Evolutionary conservation across 306 rosid species (phyloP), one percentile per base, ranked within the genome.

Genomic region (Lathyrus aphaca): DNA sequence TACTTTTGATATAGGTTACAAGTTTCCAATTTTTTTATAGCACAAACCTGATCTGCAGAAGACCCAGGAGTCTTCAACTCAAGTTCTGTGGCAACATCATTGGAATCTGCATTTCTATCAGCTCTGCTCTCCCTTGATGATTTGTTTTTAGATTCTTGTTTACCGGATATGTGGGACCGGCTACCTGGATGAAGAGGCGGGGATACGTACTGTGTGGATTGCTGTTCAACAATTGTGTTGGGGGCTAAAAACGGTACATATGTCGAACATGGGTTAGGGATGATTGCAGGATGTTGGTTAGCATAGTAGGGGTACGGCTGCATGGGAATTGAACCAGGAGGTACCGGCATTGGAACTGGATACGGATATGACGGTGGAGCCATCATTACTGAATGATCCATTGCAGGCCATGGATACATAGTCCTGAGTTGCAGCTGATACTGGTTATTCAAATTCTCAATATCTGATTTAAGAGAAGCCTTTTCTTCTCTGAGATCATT

Each of bases 401-500:
- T 85, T 48, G 88, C 77, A 64, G 85, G 62, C 99, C 99, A 95
- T 15, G 97, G 99, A 75, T 64, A 83, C 88, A 86, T 77, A 43
- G 85, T 87, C 74, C 95, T 89, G 64, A 85, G 71, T 80, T 95
- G 90, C 64, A 88, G 95, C 64, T 95, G 97, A 82, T 83, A 86
- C 82, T 95, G 97, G 62, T 78, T 81, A 71, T 82, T 87, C 49
- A 95, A 80, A 76, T 71, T 89, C 60, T 87, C 99, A 37, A 89
- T 87, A 66, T 94, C 99, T 0, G 86, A 84, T 69, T 94, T 91
- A 67, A 94, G 72, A 63, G 92, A 89, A 35, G 85, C 84, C 88
- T 94, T 91, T 87, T 94, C 99, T 86, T 91, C 97, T 80, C 92
- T 91, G 23, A 94, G 95, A 76, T 94, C 97, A 78, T 86, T 94